Base-by-base conservation (phyloP, 2,329 filamentous ascomycete species). In the Drechslera avenae region DNA sequence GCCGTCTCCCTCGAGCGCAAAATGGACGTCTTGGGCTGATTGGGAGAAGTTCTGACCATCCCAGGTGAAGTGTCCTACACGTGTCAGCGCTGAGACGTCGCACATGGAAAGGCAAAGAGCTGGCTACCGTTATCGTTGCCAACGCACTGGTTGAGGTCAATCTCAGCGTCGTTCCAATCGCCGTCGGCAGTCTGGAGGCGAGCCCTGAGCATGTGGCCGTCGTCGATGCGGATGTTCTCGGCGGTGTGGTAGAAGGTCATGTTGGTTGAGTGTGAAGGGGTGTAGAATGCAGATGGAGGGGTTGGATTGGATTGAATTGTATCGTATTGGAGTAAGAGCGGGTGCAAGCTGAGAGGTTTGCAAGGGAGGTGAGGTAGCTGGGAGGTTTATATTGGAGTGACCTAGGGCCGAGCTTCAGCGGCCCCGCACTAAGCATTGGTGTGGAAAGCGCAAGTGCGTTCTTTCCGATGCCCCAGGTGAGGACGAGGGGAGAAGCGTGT, bases 1-100 rank as follows among this genome's bases (percentile, higher is more conserved):
- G 16, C 73, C 79, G 18, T 72, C 79, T 17, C 81, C 82, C 69
- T 85, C 82, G 3, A 82, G 58, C 5, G 63, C 50, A 66, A 85
- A 79, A 37, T 59, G 54, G 59, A 85, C 73, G 49, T 81, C 57
- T 33, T 78, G 57, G 13, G 81, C 79, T 6, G 77, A 78, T 14
- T 73, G 52, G 39, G 76, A 63, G 69, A 83, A 85, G 69, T 70
- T 72, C 73, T 56, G 31, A 46, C 75, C 76, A 18, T 72, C 77
- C 79, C 79, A 83, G 7, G 68, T 30, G 57, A 82, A 81, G 49
- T 60, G 28, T 9, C 77, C 76, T 77, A n/a, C 3, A n/a, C 3
- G 8, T 9, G 32, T 35, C 7, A 45, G 39, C 47, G 14, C 3
- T 28, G 17, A 9, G 5, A 14, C 3, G 5, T n/a, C 8, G 19